These are phyloP conservation scores for Coemansia sp. DNA, from an alignment of 192 early-diverging fungal genomes.

Conservation along the genomic window DNA sequence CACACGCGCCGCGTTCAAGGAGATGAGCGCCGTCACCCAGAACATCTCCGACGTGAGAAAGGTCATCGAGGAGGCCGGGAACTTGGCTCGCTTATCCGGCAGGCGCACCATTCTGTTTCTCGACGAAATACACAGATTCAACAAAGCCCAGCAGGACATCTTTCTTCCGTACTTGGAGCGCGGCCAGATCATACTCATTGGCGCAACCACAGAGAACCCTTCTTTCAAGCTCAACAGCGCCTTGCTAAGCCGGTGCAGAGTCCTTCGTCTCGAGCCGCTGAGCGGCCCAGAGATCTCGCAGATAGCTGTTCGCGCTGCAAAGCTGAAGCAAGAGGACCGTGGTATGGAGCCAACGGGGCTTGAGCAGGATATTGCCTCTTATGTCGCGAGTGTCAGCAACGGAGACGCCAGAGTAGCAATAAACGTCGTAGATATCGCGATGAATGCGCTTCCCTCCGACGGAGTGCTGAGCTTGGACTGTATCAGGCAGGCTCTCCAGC, in stretches of 20 bases:
- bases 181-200: constrained; percentile 68
- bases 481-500: constrained; percentile 71
- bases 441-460: constrained; percentile 25
- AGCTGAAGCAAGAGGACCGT: constrained; percentile 54
- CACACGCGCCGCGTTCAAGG: constrained; percentile 41
- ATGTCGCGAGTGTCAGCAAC: constrained; percentile 68
- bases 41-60: constrained; percentile 64
- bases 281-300: constrained; percentile 56
- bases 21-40: constrained; percentile 59
- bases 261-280: constrained; percentile 73
- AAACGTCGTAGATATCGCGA: constrained; percentile 35
- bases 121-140: constrained; percentile 91
- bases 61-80: constrained; percentile 68
- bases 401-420: constrained; percentile 63
- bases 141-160: constrained; percentile 83
- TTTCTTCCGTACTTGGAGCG: constrained; percentile 79
- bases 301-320: constrained; percentile 63
- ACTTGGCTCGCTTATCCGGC: constrained; percentile 55
- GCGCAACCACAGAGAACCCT: constrained; percentile 81
- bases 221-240: constrained; percentile 83
- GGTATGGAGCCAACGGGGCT: constrained; percentile 21
- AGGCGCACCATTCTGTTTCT: constrained; percentile 75
- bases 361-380: constrained; percentile 37
- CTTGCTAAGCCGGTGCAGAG: constrained; percentile 74
- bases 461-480: constrained; percentile 50